Base-by-base conservation (phyloP, 2,329 filamentous ascomycete species). In the Xylariaceae sp. region DNA sequence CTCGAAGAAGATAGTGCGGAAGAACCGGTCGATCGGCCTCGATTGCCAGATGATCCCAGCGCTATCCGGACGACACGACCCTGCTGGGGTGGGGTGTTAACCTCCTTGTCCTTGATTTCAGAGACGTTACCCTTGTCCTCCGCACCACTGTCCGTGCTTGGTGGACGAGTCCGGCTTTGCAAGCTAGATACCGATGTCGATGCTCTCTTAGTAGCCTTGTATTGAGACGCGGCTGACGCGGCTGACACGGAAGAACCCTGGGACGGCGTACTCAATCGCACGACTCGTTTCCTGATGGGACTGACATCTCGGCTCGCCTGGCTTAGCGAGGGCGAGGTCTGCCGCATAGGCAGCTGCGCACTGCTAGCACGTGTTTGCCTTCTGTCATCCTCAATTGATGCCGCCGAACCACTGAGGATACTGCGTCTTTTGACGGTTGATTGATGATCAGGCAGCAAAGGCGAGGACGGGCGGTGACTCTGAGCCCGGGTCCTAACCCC, bases 61-160 rank as follows among this genome's bases (percentile, higher is more conserved):
- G 76, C 76, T 57, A 85, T 83, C 56, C 82, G 77, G n/a, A 85
- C 82, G 2, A 82, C 77, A 13, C 82, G 77, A 18, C 78, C 75
- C 10, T 74, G 74, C 15, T 81, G 77, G 0, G 77, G 76, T 1
- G 83, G 83, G 0, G 83, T 86, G 66, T 83, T 84, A 56, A 84
- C 65, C 53, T 80, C 77, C 3, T 30, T 71, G 63, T 70, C 66
- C 17, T 67, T 67, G 48, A 70, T 66, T 37, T 74, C 71, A 5
- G 72, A 73, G 11, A 63, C 62, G 53, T 72, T 70, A 0, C 71
- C 67, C 61, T 71, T 74, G 53, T 78, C 75, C 23, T 80, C 77
- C 11, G 68, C 71, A 18, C 73, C 71, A 62, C 73, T 75, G 37
- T 80, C 78, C 30, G 73, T 71, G 59, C 75, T 78, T 1, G 73